Evolutionary conservation across 2,329 filamentous ascomycete genomes (phyloP).

Genomic region (Thermoascus crustaceus): DNA sequence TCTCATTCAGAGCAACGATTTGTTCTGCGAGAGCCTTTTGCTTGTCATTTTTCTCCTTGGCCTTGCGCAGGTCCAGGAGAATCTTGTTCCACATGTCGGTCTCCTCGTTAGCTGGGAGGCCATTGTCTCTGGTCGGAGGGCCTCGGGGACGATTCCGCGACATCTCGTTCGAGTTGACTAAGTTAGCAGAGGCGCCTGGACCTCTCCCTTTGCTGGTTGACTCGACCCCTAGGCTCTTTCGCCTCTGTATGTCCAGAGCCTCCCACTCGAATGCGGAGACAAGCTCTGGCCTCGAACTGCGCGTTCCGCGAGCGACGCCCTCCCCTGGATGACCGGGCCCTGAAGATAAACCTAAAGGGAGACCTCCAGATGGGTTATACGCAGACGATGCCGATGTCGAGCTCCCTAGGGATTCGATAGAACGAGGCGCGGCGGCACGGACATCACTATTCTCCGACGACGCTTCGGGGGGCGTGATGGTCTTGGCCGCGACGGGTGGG

Average conservation of each 20-base stretch:
- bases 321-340: constrained; percentile 12
- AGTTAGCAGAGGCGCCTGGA: not conserved
- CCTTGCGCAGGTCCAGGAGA: constrained; percentile 34
- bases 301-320: constrained; percentile 19
- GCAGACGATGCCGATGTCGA: no score
- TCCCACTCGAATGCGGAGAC: constrained; percentile 21
- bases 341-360: no score
- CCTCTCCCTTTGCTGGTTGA: not conserved
- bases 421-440: not conserved
- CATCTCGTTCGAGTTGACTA: constrained; percentile 18
- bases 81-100: constrained; percentile 40
- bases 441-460: not conserved
- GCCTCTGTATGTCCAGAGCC: constrained; percentile 15
- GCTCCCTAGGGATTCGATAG: constrained; percentile 5
- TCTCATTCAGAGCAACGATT: constrained; percentile 35
- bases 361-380: no score
- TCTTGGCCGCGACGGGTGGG: constrained; percentile 5
- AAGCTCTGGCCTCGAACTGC: constrained; percentile 14
- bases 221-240: constrained; percentile 4
- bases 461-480: not conserved
- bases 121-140: constrained; percentile 32
- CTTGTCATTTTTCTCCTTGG: constrained; percentile 37
- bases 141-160: constrained; percentile 36
- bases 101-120: constrained; percentile 36
- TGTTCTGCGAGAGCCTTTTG: constrained; percentile 32